Percentiles rank a stretch among this genome's conserved stretches.
phyloP scores from a whole-genome alignment of 192 early-diverging fungal species.

The Lobosporangium transversale region DNA sequence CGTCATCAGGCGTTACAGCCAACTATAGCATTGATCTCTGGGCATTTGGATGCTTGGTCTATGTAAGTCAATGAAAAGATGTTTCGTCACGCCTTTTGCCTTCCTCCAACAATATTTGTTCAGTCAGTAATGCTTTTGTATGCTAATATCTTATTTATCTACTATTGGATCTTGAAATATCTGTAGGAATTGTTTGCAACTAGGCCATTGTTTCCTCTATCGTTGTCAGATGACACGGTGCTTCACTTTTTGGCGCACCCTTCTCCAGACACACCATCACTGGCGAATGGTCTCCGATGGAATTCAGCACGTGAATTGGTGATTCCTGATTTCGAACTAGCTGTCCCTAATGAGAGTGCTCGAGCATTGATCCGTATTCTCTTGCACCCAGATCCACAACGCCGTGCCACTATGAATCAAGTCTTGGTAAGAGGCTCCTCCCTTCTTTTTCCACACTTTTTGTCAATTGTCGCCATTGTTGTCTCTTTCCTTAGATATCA shows the following conservation, averaged over 20 bases:
- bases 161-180: too few relatives aligned
- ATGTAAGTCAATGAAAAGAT: conserved; percentile 35
- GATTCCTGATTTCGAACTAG: conserved; percentile 55
- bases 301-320: conserved; percentile 50
- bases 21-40: conserved; percentile 60
- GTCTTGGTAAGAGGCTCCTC: conserved; percentile 58
- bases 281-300: conserved; percentile 59
- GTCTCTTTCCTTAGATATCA: too few relatives aligned
- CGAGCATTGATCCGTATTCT: conserved; percentile 53
- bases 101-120: neutral
- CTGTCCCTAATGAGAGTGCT: conserved; percentile 47
- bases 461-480: too few relatives aligned
- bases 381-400: conserved; percentile 52
- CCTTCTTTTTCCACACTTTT: too few relatives aligned
- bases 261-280: conserved; percentile 53
- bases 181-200: conserved; percentile 60
- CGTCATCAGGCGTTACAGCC: conserved; percentile 57
- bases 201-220: conserved; percentile 54
- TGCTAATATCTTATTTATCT: too few relatives aligned
- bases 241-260: conserved; percentile 62
- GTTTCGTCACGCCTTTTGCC: neutral
- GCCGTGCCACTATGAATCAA: conserved; percentile 51
- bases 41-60: conserved; percentile 62
- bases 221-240: conserved; percentile 58
- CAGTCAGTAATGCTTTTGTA: neutral